Evolutionary conservation across 2,329 filamentous ascomycete genomes (phyloP).

Genomic region (Thermoascus crustaceus): DNA sequence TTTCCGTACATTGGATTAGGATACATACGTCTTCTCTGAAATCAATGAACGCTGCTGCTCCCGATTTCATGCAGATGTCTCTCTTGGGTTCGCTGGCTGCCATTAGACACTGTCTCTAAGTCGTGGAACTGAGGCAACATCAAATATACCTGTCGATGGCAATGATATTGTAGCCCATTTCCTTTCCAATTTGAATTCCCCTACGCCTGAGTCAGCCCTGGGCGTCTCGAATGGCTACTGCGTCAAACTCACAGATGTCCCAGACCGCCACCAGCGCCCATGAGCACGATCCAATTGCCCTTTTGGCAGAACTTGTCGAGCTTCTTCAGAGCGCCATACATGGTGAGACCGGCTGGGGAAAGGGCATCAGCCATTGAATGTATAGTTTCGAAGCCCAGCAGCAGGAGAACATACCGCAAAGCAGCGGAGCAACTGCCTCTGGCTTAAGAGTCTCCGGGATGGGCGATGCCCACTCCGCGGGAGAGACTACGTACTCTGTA

Average conservation of each 20-base stretch:
- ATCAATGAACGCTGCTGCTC: conserved; percentile 14
- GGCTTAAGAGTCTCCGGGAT: conserved; percentile 7
- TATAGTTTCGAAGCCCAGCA: not conserved
- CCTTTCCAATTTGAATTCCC: conserved; percentile 8
- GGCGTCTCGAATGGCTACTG: not conserved
- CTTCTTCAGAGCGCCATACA: conserved; percentile 11
- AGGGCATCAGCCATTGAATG: not conserved
- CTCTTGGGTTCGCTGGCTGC: conserved; percentile 10
- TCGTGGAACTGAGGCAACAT: not conserved
- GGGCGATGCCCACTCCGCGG: conserved; percentile 5
- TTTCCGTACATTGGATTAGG: not conserved
- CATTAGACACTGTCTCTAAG: not conserved
- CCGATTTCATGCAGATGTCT: conserved; percentile 11
- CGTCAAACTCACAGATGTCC: conserved; percentile 6
- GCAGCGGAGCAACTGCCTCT: conserved; percentile 7
- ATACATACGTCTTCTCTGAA: conserved; percentile 19
- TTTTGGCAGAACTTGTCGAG: conserved; percentile 5
- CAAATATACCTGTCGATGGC: not conserved
- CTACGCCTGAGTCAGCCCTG: not conserved
- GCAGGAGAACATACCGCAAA: conserved; percentile 5
- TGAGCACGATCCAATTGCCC: conserved; percentile 9
- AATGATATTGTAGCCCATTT: conserved; percentile 4
- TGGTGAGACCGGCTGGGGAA: conserved; percentile 6
- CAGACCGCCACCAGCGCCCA: conserved; percentile 9
- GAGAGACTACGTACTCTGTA: conserved; percentile 9